phyloP scores from a whole-genome alignment of 1,284 basidiomycete species.

The Fomitopsis schrenkii region DNA sequence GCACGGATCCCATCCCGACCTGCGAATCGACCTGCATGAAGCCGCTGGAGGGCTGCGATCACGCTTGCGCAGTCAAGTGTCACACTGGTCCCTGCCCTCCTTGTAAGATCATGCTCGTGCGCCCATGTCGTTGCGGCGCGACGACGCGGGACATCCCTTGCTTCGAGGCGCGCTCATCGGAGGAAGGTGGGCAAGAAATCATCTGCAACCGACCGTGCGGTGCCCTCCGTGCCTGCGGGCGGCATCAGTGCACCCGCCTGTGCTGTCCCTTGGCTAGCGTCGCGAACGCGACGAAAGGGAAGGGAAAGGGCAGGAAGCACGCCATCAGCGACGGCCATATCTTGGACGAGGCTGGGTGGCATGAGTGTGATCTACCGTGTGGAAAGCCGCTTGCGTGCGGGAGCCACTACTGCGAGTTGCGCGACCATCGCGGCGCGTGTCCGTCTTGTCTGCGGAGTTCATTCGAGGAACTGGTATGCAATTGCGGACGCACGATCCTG shows the following conservation, averaged over 20 bases:
- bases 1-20: slow-evolving; percentile 76
- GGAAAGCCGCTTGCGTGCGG: slow-evolving; percentile 72
- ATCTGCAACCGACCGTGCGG: slow-evolving; percentile 76
- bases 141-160: slow-evolving; percentile 53
- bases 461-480: slow-evolving; percentile 86
- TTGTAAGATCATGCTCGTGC: slow-evolving; percentile 60
- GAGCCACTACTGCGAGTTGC: slow-evolving; percentile 69
- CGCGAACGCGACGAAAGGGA: slow-evolving; percentile 43
- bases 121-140: slow-evolving; percentile 79
- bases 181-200: slow-evolving; percentile 44
- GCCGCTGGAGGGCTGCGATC: slow-evolving; percentile 57
- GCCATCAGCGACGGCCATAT: slow-evolving; percentile 31
- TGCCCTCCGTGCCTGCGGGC: slow-evolving; percentile 73
- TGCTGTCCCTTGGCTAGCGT: slow-evolving; percentile 85
- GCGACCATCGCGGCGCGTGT: slow-evolving; percentile 81
- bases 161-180: slow-evolving; percentile 31
- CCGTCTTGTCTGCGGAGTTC: slow-evolving; percentile 79
- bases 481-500: slow-evolving; percentile 70
- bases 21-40: slow-evolving; percentile 71
- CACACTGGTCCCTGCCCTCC: slow-evolving; percentile 73
- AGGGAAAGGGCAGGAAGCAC: slow-evolving; percentile 66
- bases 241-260: slow-evolving; percentile 76
- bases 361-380: slow-evolving; percentile 79
- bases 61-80: slow-evolving; percentile 57
- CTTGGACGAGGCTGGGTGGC: slow-evolving; percentile 60